Evolutionary conservation across 2,329 filamentous ascomycete species (phyloP), one percentile per base, ranked within the genome.

Genomic region (Colletotrichum brevisporum): DNA sequence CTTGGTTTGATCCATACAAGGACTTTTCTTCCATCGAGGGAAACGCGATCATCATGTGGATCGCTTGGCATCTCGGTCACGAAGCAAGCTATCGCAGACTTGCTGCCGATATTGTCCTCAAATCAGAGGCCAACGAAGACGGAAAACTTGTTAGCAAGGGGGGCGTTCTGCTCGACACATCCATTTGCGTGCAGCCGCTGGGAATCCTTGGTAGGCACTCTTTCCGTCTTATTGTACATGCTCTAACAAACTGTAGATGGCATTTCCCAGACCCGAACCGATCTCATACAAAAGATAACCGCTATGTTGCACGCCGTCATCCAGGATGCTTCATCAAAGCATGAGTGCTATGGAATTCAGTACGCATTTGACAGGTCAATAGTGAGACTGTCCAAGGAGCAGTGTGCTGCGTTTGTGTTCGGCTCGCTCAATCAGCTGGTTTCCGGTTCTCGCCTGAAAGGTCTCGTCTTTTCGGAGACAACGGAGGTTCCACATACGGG

Each of bases 31-130:
- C 6, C 2, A 5, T 24, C 2, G 26, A 47, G 0, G 53, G 53
- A 0, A 31, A 53, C 0, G 52, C 39, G 12, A 5, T 39, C 3
- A 2, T 55, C 4, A 36, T 64, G 9, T 59, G 60, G 36, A 59
- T 68, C 4, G 41, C 65, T 0, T 68, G 60, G 53, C 60, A 54
- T 15, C 53, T 68, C 13, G 65, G 65, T 0, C 39, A 64, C 15
- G 26, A 54, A 24, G 6, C 2, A 0, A 24, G 27, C 0, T 64
- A 58, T 10, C 2, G 12, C 2, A 21, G 0, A 0, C 9, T 4
- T 1, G 18, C 16, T 4, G 12, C 5, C 4, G 6, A 21, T 1
- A 3, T 68, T 1, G 0, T 68, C 6, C 6, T 58, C 3, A 13
- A 18, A 1, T 68, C 65, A 1, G 16, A 9, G 2, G 13, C 54